Evolutionary conservation across 2,329 filamentous ascomycete species (phyloP).

Genomic region (Alternaria brassicae): DNA sequence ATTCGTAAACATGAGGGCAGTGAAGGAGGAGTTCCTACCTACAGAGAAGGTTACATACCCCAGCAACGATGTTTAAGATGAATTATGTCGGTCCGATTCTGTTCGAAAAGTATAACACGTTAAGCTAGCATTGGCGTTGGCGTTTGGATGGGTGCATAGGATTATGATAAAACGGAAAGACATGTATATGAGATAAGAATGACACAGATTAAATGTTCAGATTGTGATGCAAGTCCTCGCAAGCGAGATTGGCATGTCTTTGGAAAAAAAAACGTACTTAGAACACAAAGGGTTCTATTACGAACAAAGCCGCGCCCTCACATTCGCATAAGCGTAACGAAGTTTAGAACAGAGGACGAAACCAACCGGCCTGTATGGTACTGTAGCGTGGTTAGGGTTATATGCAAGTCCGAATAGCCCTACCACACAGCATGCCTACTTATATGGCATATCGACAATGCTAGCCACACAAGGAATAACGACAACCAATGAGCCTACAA

Average conservation of each 20-base stretch:
- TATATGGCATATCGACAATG: too few species aligned
- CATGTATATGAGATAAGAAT: not conserved
- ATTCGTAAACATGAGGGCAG: constrained; percentile 63
- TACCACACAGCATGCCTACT: too few species aligned
- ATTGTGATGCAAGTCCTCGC: not conserved
- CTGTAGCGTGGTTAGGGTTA: not conserved
- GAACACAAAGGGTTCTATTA: not conserved
- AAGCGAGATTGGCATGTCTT: not conserved
- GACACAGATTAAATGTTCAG: not conserved
- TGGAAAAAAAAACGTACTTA: rapidly evolving
- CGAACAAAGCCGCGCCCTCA: not conserved
- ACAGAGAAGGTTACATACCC: constrained; percentile 60
- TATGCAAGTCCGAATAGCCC: too few species aligned
- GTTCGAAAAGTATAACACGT: not conserved
- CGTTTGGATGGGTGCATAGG: not conserved
- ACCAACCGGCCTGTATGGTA: not conserved
- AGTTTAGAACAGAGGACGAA: not conserved
- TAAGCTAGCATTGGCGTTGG: constrained; percentile 1
- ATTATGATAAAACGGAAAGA: not conserved
- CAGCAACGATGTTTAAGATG: constrained; percentile 56
- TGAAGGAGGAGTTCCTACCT: constrained; percentile 64
- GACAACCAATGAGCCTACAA: too few species aligned
- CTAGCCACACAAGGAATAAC: too few species aligned
- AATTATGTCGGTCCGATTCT: not conserved
- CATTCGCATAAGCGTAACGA: not conserved